phyloP scores from a whole-genome alignment of 2,329 filamentous ascomycete species.

The Exophiala oligosperma region DNA sequence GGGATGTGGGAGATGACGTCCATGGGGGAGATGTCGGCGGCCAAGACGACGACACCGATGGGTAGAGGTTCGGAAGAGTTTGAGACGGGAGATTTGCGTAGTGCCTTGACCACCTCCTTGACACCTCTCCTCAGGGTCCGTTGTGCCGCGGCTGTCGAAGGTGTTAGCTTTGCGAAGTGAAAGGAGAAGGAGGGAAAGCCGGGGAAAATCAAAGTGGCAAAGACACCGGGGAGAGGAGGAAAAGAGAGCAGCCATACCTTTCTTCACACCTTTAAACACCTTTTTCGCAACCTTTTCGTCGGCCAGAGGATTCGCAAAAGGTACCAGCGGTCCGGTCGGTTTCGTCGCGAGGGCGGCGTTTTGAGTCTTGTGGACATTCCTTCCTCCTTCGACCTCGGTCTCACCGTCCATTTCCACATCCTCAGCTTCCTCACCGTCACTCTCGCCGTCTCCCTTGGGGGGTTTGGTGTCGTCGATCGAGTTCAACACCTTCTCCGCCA shows the following conservation, averaged over 20 bases:
- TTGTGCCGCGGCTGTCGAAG: conserved; percentile 76
- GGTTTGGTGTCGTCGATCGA: conserved; percentile 19
- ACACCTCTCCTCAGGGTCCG: conserved; percentile 96
- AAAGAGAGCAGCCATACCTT: conserved; percentile 38
- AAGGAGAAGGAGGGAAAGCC: too few relatives aligned
- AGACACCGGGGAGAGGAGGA: too few relatives aligned
- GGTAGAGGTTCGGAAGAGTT: conserved; percentile 50
- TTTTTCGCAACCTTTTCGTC: conserved; percentile 54
- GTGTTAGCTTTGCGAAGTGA: too few relatives aligned
- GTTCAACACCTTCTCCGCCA: conserved; percentile 27
- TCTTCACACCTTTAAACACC: conserved; percentile 54
- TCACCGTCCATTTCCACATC: conserved; percentile 19
- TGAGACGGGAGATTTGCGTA: conserved; percentile 84
- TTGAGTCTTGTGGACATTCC: conserved; percentile 23
- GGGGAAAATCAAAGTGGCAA: background rate
- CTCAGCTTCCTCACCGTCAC: conserved; percentile 15
- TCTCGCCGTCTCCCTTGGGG: conserved; percentile 10
- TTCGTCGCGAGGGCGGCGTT: conserved; percentile 22
- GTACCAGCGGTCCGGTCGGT: conserved; percentile 49
- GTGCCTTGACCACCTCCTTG: conserved; percentile 97
- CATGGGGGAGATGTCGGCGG: conserved; percentile 96
- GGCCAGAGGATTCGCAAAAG: conserved; percentile 51
- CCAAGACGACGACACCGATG: conserved; percentile 83
- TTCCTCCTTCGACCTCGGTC: conserved; percentile 12
- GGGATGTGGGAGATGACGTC: conserved; percentile 98